Evolutionary conservation across 768 basidiomycete species (phyloP), one percentile per base, ranked within the genome.

Genomic region (Hebeloma cylindrosporum): DNA sequence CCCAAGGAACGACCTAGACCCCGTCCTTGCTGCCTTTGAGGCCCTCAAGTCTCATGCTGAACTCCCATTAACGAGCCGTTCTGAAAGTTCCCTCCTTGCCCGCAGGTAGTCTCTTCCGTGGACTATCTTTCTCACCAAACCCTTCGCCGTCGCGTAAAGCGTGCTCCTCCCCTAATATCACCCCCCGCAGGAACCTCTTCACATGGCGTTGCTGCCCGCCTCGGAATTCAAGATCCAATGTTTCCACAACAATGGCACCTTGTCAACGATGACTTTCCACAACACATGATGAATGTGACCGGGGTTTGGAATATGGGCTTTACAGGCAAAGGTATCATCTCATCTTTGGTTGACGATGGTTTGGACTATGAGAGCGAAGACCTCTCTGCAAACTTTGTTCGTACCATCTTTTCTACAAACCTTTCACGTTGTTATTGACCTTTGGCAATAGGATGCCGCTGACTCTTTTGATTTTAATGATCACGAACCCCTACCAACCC

Each of bases 401-500:
- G 93, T 77, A 14, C 22, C 7, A n/a, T 34, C 35, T 37, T 28
- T 4, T 36, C 38, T 43, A 17, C 43, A 47, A 17, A 38, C 27
- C 20, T 29, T 45, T 18, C 53, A 29, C 29, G 9, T 47, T 38
- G 13, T 48, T 79, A 80, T 75, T 72, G 20, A 45, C 20, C 20
- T 7, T 13, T 16, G 56, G 65, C 37, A 23, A 2, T 51, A 96
- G 94, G 90, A 85, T 59, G 79, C 85, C 8, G 81, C 79, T 17
- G 83, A 93, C 47, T 97, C 94, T 0, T 88, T 93, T 60, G 94
- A 99, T 64, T 99, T 93, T 65, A 99, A 99, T 63, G 93, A 95
- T 60, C 93, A 98, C 58, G 81, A 81, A 20, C 71, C 80, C 10
- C 73, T 97, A 5, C 96, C 96, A 7, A 85, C 85, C 25, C 96